Conservation (phyloP, 805 yeast genomes). For the Pichia sporocuriosa region DNA sequence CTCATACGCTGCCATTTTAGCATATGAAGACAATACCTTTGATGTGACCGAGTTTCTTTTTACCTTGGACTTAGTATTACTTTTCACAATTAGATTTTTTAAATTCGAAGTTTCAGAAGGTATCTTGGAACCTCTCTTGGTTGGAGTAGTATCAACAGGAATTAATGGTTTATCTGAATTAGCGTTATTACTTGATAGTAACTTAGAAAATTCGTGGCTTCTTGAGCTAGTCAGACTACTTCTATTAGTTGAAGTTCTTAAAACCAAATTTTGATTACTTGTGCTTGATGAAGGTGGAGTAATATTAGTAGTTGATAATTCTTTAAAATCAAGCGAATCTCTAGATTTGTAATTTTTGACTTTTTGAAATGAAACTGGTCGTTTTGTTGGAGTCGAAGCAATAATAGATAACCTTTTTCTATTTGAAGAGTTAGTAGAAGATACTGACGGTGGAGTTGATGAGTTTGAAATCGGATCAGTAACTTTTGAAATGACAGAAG, state of each 20-base stretch:
- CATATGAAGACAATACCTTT: constrained; percentile 64
- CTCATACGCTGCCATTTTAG: constrained; percentile 48
- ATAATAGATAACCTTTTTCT: constrained; percentile 38
- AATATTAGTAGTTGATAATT: background rate
- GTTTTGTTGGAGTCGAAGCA: constrained; percentile 40
- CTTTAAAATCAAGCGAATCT: constrained; percentile 14
- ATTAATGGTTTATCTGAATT: constrained; percentile 11
- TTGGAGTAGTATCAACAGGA: constrained; percentile 17
- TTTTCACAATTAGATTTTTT: constrained; percentile 7
- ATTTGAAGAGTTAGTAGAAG: constrained; percentile 13
- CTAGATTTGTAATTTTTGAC: constrained; percentile 16
- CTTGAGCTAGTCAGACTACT: background rate
- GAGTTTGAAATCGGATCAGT: constrained; percentile 15
- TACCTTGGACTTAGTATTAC: constrained; percentile 19
- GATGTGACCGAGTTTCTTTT: constrained; percentile 69
- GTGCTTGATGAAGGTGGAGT: constrained; percentile 5
- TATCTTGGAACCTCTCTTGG: constrained; percentile 16
- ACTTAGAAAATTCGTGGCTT: background rate
- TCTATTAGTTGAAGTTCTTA: background rate
- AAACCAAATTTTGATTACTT: background rate
- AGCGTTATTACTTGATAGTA: background rate
- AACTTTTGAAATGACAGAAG: constrained; percentile 27
- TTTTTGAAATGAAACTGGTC: constrained; percentile 41
- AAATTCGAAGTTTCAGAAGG: constrained; percentile 19
- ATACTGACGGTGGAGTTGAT: constrained; percentile 5